Evolutionary conservation across 116 monocot genomes (phyloP).

Genomic region (Iris pallida): DNA sequence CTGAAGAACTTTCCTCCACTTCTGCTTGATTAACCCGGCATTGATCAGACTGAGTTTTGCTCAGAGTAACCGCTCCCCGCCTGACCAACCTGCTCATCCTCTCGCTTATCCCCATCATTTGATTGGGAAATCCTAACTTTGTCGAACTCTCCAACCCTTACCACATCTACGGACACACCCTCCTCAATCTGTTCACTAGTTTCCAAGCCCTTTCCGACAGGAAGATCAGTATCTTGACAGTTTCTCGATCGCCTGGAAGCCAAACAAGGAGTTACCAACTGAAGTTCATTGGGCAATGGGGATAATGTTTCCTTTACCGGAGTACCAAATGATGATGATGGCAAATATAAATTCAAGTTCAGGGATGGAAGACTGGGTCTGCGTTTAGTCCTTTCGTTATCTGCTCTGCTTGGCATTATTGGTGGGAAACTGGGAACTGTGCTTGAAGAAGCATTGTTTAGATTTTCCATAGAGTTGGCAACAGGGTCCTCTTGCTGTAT

Average conservation of each 20-base stretch:
- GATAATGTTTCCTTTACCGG: neutral
- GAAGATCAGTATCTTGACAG: conserved; percentile 10
- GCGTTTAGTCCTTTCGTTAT: neutral
- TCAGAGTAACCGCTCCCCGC: conserved; percentile 22
- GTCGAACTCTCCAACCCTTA: conserved; percentile 17
- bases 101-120: conserved; percentile 14
- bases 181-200: conserved; percentile 10
- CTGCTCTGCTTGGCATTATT: neutral
- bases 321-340: conserved; percentile 26
- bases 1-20: conserved; percentile 26
- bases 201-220: conserved; percentile 12
- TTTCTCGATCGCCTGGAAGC: conserved; percentile 9
- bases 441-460: conserved; percentile 14
- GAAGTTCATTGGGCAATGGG: conserved; percentile 20
- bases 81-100: conserved; percentile 8
- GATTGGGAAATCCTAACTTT: conserved; percentile 14
- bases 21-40: conserved; percentile 7
- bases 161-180: conserved; percentile 11
- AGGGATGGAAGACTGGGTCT: conserved; percentile 22
- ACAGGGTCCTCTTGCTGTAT: conserved; percentile 12
- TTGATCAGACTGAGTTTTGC: conserved; percentile 17
- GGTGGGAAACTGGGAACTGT: conserved; percentile 12
- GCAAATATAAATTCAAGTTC: conserved; percentile 53
- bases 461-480: conserved; percentile 4
- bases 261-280: conserved; percentile 15